Conservation (phyloP, 441 rosid species). For the Adansonia gregorii region DNA sequence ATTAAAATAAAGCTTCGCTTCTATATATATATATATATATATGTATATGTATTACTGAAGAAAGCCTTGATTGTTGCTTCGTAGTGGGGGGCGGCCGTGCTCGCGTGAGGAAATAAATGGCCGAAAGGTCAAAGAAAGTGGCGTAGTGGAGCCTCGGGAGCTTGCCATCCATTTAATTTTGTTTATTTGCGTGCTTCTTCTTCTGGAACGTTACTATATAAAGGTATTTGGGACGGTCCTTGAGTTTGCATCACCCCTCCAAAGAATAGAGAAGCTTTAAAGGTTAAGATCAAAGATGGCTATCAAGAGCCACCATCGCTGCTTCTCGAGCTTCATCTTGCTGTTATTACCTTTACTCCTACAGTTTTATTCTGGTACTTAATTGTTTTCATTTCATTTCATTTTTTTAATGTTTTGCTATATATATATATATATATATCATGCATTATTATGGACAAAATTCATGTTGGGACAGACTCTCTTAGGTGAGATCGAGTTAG, state of each 20-base stretch:
- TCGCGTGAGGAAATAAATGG: slow-evolving; percentile 21
- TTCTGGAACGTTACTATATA: slow-evolving; percentile 29
- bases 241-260: slow-evolving; percentile 5
- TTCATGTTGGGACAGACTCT: not conserved
- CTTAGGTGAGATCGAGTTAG: not conserved
- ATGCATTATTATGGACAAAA: not conserved
- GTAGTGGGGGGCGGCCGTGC: slow-evolving; percentile 29
- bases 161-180: not conserved
- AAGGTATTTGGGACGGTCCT: slow-evolving; percentile 20
- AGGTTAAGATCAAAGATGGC: slow-evolving; percentile 32
- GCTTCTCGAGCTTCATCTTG: slow-evolving; percentile 33
- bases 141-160: slow-evolving; percentile 37
- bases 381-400: not conserved
- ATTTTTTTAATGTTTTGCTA: not conserved
- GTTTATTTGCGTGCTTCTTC: not conserved
- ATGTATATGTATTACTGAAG: not conserved
- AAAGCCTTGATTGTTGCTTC: not conserved
- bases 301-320: slow-evolving; percentile 21
- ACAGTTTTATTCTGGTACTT: slow-evolving; percentile 51
- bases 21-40: not conserved
- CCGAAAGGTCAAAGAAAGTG: slow-evolving; percentile 44
- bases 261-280: not conserved
- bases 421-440: not conserved
- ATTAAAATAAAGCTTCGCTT: too few relatives aligned
- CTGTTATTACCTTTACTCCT: slow-evolving; percentile 50